Evolutionary conservation across 1,284 basidiomycete genomes (phyloP), one percentile per base, ranked within the genome.

Genomic region (Microbotryum scabiosae): DNA sequence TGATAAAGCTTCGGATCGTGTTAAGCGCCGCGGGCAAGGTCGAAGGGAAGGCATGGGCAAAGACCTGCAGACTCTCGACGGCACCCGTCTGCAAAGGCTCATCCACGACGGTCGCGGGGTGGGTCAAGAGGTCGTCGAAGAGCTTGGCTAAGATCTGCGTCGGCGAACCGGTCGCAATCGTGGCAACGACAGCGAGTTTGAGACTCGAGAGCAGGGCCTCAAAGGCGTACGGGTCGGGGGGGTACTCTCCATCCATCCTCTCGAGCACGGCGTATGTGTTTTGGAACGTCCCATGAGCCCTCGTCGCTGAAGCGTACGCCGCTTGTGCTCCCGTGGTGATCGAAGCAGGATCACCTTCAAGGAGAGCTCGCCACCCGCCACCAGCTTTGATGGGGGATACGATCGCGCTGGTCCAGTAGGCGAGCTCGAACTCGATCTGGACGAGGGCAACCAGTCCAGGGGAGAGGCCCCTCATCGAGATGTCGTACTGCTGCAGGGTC

Each of bases 401-500:
- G 45, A 55, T 50, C n/a, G 54, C 48, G 43, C 45, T 57, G 18
- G 36, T 36, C 23, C 56, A 52, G 46, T 59, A 60, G n/a, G 60
- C 59, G 83, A 87, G 89, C 69, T 88, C 82, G 30, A 84, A 84
- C 73, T 91, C 89, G 70, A 90, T 81, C 32, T 87, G 82, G 69
- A 87, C 89, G 75, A 89, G 90, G 8, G 90, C 82, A 58, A 88
- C 82, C 71, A 93, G 90, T 73, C 90, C 89, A 20, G 90, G 89
- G 55, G 86, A 89, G 23, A 93, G 78, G 16, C 90, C 89, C 12
- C 86, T 80, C 23, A 85, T 86, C 54, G 82, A 81, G 20, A 81
- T 79, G 25, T 87, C 80, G 73, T 94, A 94, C 44, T 87, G 83
- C 20, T 85, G 79, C 46, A 92, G 79, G 64, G 92, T 84, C 0